phyloP scores from a whole-genome alignment of 441 rosid genomes.

The Pelargonium citronellum region DNA sequence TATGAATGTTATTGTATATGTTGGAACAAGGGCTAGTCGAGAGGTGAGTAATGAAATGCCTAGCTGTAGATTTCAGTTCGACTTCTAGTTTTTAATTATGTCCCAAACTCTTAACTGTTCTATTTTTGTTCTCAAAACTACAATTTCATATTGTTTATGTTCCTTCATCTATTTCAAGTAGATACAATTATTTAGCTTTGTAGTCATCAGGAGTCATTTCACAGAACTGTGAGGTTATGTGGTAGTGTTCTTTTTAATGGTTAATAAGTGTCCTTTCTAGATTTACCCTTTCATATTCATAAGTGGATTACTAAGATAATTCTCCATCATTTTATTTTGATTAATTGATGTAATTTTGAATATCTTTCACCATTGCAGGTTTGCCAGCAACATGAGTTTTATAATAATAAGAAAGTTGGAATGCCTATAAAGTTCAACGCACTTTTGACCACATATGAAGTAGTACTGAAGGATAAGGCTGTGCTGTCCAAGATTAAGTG shows the following conservation, averaged over 20 bases:
- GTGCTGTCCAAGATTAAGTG: conserved; percentile 94
- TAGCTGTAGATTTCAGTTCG: background rate
- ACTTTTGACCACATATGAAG: conserved; percentile 95
- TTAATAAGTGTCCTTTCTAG: background rate
- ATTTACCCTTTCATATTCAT: conserved; percentile 9
- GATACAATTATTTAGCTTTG: background rate
- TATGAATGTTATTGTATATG: conserved; percentile 87
- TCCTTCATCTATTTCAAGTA: background rate
- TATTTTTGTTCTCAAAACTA: background rate
- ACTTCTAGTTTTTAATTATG: background rate
- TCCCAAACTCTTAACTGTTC: background rate
- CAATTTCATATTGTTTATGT: background rate
- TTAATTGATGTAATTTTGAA: conserved; percentile 1
- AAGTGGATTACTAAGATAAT: background rate
- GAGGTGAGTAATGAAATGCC: conserved; percentile 53
- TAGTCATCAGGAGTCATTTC: conserved; percentile 5
- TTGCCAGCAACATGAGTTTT: conserved; percentile 94
- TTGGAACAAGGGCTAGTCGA: conserved; percentile 97
- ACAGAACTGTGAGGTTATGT: conserved; percentile 8
- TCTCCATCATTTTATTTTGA: background rate
- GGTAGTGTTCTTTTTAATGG: background rate
- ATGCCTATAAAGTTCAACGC: conserved; percentile 85
- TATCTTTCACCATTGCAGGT: conserved; percentile 47
- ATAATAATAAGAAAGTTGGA: conserved; percentile 76
- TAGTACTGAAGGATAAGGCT: conserved; percentile 91